Percentiles rank a stretch among this genome's conserved stretches.
Evolutionary conservation across 768 basidiomycete genomes (phyloP).

Genomic region (Suillus paluster): DNA sequence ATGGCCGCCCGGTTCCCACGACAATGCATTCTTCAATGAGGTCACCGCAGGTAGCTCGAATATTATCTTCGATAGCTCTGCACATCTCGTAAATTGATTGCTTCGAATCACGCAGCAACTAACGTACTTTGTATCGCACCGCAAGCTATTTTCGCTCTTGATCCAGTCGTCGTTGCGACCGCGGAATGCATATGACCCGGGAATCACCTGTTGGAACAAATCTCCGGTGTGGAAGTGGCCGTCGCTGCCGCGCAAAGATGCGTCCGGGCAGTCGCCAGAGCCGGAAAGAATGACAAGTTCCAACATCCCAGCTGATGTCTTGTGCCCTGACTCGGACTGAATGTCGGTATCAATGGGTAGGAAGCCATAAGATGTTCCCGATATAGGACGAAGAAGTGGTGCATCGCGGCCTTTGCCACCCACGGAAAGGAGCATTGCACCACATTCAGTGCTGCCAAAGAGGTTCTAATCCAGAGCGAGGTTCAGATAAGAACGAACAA

Average conservation of each 20-base stretch:
- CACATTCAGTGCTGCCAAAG: conserved; percentile 83
- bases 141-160: conserved; percentile 76
- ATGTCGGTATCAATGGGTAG: conserved; percentile 52
- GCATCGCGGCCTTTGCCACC: conserved; percentile 57
- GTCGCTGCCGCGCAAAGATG: conserved; percentile 58
- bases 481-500: conserved; percentile 18
- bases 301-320: conserved; percentile 58
- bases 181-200: conserved; percentile 64
- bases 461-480: conserved; percentile 56
- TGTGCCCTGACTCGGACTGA: conserved; percentile 47
- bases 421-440: conserved; percentile 67
- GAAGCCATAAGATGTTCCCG: conserved; percentile 71
- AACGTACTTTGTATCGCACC: conserved; percentile 74
- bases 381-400: conserved; percentile 58
- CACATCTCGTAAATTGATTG: conserved; percentile 15
- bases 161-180: conserved; percentile 88
- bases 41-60: conserved; percentile 63
- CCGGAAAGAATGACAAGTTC: conserved; percentile 73
- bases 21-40: conserved; percentile 77
- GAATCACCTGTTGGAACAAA: conserved; percentile 67
- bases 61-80: conserved; percentile 79
- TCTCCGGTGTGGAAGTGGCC: conserved; percentile 84
- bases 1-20: conserved; percentile 76
- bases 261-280: conserved; percentile 72
- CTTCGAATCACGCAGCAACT: neutral